Percentiles rank a stretch among this genome's conserved stretches.
These are phyloP conservation scores for Komagataella pseudopastoris DNA, from an alignment of 805 yeast species.

Conservation along the genomic window DNA sequence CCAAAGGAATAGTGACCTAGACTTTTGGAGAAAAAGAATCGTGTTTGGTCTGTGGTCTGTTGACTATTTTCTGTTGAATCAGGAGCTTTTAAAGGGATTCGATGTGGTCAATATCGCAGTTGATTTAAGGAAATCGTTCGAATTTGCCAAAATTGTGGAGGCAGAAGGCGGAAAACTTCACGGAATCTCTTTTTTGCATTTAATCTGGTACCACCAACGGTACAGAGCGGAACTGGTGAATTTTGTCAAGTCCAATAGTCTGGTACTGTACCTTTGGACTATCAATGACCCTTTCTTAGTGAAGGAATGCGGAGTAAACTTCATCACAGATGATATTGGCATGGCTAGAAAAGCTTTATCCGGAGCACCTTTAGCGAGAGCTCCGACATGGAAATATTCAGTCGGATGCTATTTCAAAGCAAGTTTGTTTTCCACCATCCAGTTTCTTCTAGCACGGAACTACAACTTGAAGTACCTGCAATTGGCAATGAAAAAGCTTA, in stretches of 20 bases:
- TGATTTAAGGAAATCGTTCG: slow-evolving; percentile 9
- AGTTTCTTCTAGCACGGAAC: not conserved
- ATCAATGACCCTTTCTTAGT: not conserved
- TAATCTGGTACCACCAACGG: not conserved
- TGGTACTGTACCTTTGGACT: not conserved
- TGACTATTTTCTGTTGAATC: slow-evolving; percentile 9
- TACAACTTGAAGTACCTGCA: not conserved
- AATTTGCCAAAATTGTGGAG: slow-evolving; percentile 9
- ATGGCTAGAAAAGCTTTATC: not conserved
- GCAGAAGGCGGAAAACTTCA: not conserved
- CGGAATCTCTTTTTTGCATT: not conserved
- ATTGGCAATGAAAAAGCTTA: not conserved
- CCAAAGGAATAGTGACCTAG: slow-evolving; percentile 1
- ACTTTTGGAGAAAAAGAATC: slow-evolving; percentile 19
- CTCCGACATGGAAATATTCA: not conserved
- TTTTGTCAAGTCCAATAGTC: not conserved
- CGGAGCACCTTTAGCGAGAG: not conserved
- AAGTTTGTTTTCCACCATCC: not conserved
- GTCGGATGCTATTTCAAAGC: not conserved
- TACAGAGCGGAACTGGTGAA: not conserved
- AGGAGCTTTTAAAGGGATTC: slow-evolving; percentile 9
- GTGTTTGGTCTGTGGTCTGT: slow-evolving; percentile 24
- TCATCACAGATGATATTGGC: not conserved
- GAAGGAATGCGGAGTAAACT: not conserved
- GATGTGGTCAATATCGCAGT: slow-evolving; percentile 18